Percentiles rank a stretch among this genome's conserved stretches.
Conservation (phyloP, 768 basidiomycete species). For the Boletus speciosus region DNA sequence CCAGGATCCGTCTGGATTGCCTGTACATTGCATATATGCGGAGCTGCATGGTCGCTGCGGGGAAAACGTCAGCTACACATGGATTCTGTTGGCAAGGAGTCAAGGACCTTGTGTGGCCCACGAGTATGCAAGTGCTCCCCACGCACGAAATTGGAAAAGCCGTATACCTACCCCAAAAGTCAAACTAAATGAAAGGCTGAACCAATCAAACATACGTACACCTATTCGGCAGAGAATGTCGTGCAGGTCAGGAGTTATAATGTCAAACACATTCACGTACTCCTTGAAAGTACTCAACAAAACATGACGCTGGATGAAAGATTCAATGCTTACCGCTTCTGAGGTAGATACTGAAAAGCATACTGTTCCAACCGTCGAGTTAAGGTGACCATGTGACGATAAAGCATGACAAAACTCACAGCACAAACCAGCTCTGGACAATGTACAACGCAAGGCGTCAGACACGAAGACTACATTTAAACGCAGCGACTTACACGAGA, state of each 20-base stretch:
- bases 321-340: conserved; percentile 10
- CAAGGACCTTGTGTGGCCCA: conserved; percentile 32
- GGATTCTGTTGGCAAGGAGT: neutral
- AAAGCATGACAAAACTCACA: conserved; percentile 11
- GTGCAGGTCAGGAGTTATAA: neutral
- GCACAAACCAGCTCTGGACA: conserved; percentile 16
- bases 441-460: neutral
- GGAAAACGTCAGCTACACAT: conserved; percentile 3
- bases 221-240: conserved; percentile 5
- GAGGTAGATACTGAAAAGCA: conserved; percentile 19
- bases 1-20: conserved; percentile 20
- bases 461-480: neutral
- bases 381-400: neutral
- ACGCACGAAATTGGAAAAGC: conserved; percentile 31
- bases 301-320: neutral
- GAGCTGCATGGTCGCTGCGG: conserved; percentile 30
- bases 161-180: conserved; percentile 16
- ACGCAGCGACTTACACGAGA: conserved; percentile 20
- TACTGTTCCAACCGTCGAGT: conserved; percentile 9
- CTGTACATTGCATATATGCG: conserved; percentile 34
- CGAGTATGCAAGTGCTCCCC: conserved; percentile 30
- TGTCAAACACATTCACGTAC: conserved; percentile 13
- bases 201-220: conserved; percentile 13
- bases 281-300: conserved; percentile 15
- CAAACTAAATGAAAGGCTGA: neutral